Percentiles rank a stretch among this genome's conserved stretches.
phyloP scores from a whole-genome alignment of 1,284 basidiomycete species.

The Tilletia caries region DNA sequence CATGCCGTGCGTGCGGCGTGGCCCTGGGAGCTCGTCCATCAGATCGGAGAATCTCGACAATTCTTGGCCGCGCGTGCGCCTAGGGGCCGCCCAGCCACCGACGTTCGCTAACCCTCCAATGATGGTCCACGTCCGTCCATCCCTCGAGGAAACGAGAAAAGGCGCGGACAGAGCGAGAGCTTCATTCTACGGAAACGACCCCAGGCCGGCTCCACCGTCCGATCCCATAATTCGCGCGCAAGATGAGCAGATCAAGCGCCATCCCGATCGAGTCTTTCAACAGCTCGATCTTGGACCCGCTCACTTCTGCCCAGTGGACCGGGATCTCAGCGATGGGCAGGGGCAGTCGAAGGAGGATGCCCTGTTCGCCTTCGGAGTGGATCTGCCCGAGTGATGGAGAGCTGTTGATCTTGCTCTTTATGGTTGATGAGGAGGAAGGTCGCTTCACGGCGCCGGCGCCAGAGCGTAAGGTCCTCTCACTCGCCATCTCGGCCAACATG shows the following conservation, averaged over 20 bases:
- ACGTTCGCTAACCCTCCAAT: too few relatives aligned
- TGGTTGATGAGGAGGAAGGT: not conserved
- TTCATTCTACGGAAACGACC: not conserved
- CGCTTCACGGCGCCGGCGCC: not conserved
- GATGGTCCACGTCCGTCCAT: too few relatives aligned
- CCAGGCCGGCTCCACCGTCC: constrained; percentile 60
- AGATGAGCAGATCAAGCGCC: constrained; percentile 77
- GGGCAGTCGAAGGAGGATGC: constrained; percentile 58
- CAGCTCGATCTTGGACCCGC: constrained; percentile 83
- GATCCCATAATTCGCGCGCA: constrained; percentile 75
- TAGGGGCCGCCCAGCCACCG: too few relatives aligned
- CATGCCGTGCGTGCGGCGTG: too few relatives aligned
- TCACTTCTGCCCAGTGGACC: constrained; percentile 85
- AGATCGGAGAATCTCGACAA: too few relatives aligned
- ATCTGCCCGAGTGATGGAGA: not conserved
- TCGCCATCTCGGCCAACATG: constrained; percentile 64
- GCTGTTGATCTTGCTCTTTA: constrained; percentile 10
- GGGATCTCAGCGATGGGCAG: constrained; percentile 78
- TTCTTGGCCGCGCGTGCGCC: too few relatives aligned
- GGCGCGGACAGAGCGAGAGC: not conserved
- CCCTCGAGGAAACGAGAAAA: not conserved
- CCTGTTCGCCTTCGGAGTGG: not conserved
- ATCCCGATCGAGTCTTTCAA: constrained; percentile 79
- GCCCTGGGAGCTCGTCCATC: too few relatives aligned
- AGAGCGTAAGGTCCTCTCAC: constrained; percentile 15